Percentiles rank a stretch among this genome's conserved stretches.
phyloP scores from a whole-genome alignment of 1,284 basidiomycete genomes.

The Albatrellus sp. region DNA sequence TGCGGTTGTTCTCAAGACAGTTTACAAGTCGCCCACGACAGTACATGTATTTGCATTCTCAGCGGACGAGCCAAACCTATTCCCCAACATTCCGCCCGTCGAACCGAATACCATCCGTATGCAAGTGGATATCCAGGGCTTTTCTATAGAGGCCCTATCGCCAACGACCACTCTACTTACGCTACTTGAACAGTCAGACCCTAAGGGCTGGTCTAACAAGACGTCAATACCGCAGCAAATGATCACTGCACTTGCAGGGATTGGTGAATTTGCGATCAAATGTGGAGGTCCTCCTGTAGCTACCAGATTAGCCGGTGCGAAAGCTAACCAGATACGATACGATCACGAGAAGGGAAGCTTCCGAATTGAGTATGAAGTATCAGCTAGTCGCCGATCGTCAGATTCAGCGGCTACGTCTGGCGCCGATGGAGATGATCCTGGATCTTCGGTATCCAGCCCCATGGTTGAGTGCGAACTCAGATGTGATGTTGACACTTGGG shows the following conservation, averaged over 20 bases:
- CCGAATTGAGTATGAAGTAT: constrained; percentile 77
- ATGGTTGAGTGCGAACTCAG: constrained; percentile 88
- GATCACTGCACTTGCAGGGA: constrained; percentile 76
- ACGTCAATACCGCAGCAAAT: constrained; percentile 87
- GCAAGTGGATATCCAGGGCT: constrained; percentile 92
- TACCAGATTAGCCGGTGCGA: constrained; percentile 76
- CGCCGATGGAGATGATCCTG: constrained; percentile 6
- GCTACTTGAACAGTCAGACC: constrained; percentile 92
- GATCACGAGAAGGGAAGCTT: constrained; percentile 81
- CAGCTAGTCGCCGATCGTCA: constrained; percentile 32
- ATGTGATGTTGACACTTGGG: constrained; percentile 92
- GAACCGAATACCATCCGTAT: constrained; percentile 80
- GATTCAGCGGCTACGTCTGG: background rate
- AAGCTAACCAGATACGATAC: constrained; percentile 64
- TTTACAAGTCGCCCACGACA: constrained; percentile 93
- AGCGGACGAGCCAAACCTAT: constrained; percentile 78
- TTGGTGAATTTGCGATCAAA: constrained; percentile 92
- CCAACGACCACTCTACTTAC: constrained; percentile 93
- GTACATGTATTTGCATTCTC: constrained; percentile 97
- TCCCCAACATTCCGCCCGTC: constrained; percentile 64
- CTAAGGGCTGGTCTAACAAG: constrained; percentile 96
- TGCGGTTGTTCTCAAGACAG: constrained; percentile 83
- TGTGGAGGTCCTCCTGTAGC: constrained; percentile 87
- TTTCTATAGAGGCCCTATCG: constrained; percentile 92
- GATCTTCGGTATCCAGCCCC: constrained; percentile 23